Evolutionary conservation across 495 filamentous ascomycete species (phyloP), one percentile per base, ranked within the genome.

Genomic region (Podospora pseudoanserina): DNA sequence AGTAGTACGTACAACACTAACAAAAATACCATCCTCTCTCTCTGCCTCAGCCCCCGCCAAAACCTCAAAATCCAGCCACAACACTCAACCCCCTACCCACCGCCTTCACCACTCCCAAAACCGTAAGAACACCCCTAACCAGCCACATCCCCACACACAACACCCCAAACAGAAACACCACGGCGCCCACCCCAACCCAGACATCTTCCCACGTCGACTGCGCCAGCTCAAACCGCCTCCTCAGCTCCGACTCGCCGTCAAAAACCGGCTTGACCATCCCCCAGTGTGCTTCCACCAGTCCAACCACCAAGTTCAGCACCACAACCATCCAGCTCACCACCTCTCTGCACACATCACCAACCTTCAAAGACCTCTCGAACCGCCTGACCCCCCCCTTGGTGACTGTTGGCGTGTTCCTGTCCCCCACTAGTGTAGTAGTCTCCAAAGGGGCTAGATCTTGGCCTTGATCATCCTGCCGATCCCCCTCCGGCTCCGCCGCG

Each of bases 221-320:
- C 20, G 66, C 59, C 55, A 30, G 32, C 19, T 63, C 64, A 20
- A 72, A 61, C 57, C 76, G 32, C 63, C 65, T 68, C 26, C 73
- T 72, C 55, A 79, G 61, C 53, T 71, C 63, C 54, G 77, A 79
- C 0, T 70, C 32, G 16, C 55, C 67, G 53, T 75, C 71, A 60
- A 79, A 74, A 62, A 74, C 72, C 11, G 78, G 78, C 57, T 55
- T 44, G 27, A 77, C 72, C 16, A 76, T 34, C 18, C 57, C 44
- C 76, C 74, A 79, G 65, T 73, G 76, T 55, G 67, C 71, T 54
- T 56, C 56, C n/a, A 68, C 65, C n/a, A 72, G 18, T 56, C 49
- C n/a, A 39, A n/a, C 66, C 27, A 70, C 7, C 58, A 70, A 26
- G 28, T 32, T 9, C 66, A 73, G 26, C 34, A 60, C 65, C 28